Evolutionary conservation across 2,329 filamentous ascomycete species (phyloP), one percentile per base, ranked within the genome.

Genomic region (Cercospora berteroae): DNA sequence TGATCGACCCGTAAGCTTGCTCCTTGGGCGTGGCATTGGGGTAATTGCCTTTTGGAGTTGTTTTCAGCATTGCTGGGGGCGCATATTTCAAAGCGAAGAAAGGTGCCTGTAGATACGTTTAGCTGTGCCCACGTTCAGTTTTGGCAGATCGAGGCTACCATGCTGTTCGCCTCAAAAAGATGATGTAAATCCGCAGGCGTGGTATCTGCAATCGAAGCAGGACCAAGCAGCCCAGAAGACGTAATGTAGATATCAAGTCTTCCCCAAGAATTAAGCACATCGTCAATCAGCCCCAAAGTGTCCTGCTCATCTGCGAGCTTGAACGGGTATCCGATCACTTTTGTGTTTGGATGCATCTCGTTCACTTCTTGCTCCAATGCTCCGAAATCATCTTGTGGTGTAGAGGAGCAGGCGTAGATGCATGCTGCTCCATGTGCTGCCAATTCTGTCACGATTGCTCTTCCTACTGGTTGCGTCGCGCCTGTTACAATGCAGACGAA

Each of bases 61-160:
- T 83, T 74, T 89, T 89, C 18, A 79, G 82, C 87, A 89, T 89
- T 1, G 88, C 87, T 2, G 86, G 83, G 0, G 87, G 86, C 0
- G 86, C 86, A 72, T 89, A 88, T 75, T 89, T 89, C 69, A 89
- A 80, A 1, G 87, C 87, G 71, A 88, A 88, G 80, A 89, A 89
- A 2, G 87, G 86, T 23, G 66, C 6, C 61, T 64, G 86, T n/a
- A 55, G 12, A 57, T 20, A 20, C 8, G 3, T 1, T 57, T 8
- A 36, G 48, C 12, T 36, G 12, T 27, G 48, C 36, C 23, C n/a
- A n/a, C 29, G 9, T 27, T 4, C 3, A 25, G 6, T 20, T 0
- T 18, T 10, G 1, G 18, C 5, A 9, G 2, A 20, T 31, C 4
- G 2, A 29, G 3, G 16, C 48, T 44, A 58, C 61, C 77, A 89